phyloP scores from a whole-genome alignment of 257 asterid genomes.

The Ocimum tenuiflorum region DNA sequence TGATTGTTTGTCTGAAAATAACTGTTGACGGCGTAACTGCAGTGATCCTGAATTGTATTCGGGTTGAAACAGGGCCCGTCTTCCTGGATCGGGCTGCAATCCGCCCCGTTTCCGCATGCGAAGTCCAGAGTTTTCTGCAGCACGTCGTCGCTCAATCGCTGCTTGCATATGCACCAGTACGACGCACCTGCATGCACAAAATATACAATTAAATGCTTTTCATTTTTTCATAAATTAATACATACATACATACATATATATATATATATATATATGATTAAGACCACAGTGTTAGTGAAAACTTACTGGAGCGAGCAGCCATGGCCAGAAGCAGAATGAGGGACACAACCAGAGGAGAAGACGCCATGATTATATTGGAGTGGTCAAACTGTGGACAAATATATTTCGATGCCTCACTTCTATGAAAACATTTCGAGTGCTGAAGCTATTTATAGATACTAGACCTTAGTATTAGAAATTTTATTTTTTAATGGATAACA shows the following conservation, averaged over 20 bases:
- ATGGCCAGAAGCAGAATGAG: constrained; percentile 46
- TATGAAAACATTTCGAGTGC: no score
- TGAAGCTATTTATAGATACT: no score
- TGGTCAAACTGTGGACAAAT: neutral
- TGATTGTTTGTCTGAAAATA: constrained; percentile 66
- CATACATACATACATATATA: no score
- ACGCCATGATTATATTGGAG: constrained; percentile 34
- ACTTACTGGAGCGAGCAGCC: constrained; percentile 65
- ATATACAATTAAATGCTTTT: no score
- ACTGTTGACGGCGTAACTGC: constrained; percentile 82
- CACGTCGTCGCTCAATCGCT: constrained; percentile 38
- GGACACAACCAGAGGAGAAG: constrained; percentile 7
- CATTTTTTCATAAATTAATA: no score
- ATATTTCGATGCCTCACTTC: no score
- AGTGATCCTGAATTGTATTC: constrained; percentile 61
- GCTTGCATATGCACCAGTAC: constrained; percentile 85
- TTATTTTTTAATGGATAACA: no score
- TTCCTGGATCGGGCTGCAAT: constrained; percentile 56
- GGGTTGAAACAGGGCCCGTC: constrained; percentile 64
- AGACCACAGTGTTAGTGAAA: no score
- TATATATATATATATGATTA: no score
- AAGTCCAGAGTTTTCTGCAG: constrained; percentile 74
- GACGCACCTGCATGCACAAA: constrained; percentile 49
- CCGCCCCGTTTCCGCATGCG: constrained; percentile 89
- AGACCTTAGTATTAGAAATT: no score